These are phyloP conservation scores for Xerocomus nothofagi DNA, from an alignment of 1,284 basidiomycete genomes.

Conservation along the genomic window DNA sequence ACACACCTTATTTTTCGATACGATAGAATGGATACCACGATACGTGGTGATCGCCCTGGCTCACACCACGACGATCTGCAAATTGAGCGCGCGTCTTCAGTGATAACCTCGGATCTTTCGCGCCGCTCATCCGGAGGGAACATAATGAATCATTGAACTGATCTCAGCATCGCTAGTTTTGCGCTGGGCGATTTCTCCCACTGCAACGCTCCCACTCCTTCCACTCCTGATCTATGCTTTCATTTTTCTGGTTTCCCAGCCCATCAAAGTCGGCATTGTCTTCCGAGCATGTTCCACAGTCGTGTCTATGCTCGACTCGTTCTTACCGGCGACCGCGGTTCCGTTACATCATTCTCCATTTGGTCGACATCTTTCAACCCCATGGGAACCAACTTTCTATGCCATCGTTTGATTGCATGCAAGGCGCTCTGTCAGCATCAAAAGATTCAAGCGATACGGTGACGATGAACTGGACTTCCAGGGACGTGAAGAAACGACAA, in stretches of 20 bases:
- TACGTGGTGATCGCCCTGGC: neutral
- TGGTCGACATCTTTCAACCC: neutral
- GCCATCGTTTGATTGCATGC: neutral
- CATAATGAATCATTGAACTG: no score
- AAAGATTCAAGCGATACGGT: neutral
- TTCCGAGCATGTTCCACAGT: neutral
- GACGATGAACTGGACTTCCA: neutral
- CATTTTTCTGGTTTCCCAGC: neutral
- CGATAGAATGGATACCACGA: neutral
- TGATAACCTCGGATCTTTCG: neutral
- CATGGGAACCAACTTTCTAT: neutral
- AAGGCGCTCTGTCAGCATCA: neutral
- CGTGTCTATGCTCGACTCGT: neutral
- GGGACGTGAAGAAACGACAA: no score
- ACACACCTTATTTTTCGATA: neutral
- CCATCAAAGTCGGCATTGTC: neutral
- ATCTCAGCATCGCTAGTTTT: neutral
- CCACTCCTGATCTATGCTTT: no score
- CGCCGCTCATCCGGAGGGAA: neutral
- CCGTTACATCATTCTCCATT: neutral
- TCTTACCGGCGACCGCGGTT: neutral
- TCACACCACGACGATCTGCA: neutral
- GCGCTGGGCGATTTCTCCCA: neutral
- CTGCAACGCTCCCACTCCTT: neutral
- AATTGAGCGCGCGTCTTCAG: neutral